Conservation (phyloP, 106 monocot genomes). For the Platanthera zijinensis region DNA sequence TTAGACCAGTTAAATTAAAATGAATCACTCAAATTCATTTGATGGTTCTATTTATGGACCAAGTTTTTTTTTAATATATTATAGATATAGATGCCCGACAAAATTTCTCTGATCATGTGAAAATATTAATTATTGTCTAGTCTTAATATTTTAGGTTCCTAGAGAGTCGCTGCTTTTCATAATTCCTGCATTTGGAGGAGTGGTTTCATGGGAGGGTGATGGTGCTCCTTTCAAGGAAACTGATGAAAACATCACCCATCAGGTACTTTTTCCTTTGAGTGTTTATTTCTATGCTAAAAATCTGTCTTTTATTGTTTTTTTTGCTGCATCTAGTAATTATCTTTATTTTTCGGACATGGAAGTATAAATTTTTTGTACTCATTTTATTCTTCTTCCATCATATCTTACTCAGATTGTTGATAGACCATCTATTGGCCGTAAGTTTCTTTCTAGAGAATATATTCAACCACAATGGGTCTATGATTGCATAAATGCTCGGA, state of each 20-base stretch:
- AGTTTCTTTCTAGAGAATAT: slow-evolving; percentile 95
- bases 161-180: slow-evolving; percentile 82
- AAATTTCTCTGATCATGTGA: neutral
- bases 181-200: slow-evolving; percentile 92
- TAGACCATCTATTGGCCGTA: slow-evolving; percentile 79
- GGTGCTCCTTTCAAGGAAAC: slow-evolving; percentile 67
- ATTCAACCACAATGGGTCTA: slow-evolving; percentile 94
- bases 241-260: slow-evolving; percentile 78
- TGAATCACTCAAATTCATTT: too few species aligned
- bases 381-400: neutral
- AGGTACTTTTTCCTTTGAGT: slow-evolving; percentile 31
- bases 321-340: neutral
- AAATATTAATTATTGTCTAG: neutral
- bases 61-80: neutral
- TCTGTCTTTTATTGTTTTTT: neutral
- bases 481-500: slow-evolving; percentile 86
- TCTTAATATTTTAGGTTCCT: slow-evolving; percentile 49
- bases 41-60: too few species aligned
- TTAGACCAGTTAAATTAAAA: too few species aligned
- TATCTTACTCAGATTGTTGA: slow-evolving; percentile 72
- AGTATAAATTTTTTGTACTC: neutral
- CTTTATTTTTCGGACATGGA: neutral
- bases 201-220: slow-evolving; percentile 98
- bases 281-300: neutral
- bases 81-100: neutral